Percentiles rank a stretch among this genome's conserved stretches.
Evolutionary conservation across 805 yeast species (phyloP).

Genomic region (Kuraishia piskuri): DNA sequence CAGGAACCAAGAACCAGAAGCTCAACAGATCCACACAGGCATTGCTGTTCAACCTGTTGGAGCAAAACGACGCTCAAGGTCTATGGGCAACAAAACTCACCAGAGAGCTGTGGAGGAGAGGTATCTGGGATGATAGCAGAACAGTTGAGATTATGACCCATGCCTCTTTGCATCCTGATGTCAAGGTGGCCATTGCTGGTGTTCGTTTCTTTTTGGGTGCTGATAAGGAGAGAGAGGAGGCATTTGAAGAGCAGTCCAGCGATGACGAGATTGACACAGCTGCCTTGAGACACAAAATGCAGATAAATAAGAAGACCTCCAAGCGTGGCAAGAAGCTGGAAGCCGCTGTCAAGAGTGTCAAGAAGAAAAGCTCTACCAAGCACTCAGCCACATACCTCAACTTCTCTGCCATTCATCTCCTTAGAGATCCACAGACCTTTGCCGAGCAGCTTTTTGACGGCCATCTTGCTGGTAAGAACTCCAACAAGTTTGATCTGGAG

Average conservation of each 20-base stretch:
- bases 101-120: slow-evolving; percentile 94
- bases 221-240: slow-evolving; percentile 86
- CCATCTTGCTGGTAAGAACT: slow-evolving; percentile 62
- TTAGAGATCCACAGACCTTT: slow-evolving; percentile 96
- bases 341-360: slow-evolving; percentile 57
- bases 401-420: slow-evolving; percentile 88
- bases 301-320: slow-evolving; percentile 72
- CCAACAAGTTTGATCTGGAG: slow-evolving; percentile 70
- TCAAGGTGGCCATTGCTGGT: slow-evolving; percentile 84
- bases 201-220: slow-evolving; percentile 90
- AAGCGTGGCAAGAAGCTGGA: slow-evolving; percentile 79
- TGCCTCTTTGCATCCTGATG: slow-evolving; percentile 83
- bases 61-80: slow-evolving; percentile 69
- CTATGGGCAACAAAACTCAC: slow-evolving; percentile 95
- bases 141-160: slow-evolving; percentile 97
- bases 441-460: slow-evolving; percentile 75
- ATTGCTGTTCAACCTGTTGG: slow-evolving; percentile 75
- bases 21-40: slow-evolving; percentile 90
- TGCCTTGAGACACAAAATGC: slow-evolving; percentile 71
- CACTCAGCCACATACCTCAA: slow-evolving; percentile 66
- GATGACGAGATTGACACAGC: slow-evolving; percentile 69
- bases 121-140: slow-evolving; percentile 96
- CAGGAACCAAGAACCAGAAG: slow-evolving; percentile 85
- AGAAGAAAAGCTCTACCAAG: slow-evolving; percentile 53
- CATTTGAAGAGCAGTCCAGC: slow-evolving; percentile 63